Base-by-base conservation (phyloP, 108 stramenopile genomes). In the Stephanodiscus triporus region DNA sequence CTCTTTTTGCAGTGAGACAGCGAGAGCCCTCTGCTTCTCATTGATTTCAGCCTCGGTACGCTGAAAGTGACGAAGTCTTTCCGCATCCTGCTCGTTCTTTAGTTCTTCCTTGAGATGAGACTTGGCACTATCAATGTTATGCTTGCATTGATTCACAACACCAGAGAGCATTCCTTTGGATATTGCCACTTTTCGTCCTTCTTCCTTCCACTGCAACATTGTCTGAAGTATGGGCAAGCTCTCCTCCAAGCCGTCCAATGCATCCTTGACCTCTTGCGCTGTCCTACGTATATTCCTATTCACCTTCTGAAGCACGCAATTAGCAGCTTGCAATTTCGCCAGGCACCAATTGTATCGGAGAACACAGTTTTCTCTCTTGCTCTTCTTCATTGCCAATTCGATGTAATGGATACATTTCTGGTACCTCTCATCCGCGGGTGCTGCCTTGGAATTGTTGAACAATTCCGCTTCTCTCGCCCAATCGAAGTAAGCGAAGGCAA, bases 381-480 rank as follows among this genome's bases (percentile, higher is more conserved):
- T 76, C 26, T 74, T 86, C 42, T 88, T 88, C 29, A 91, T 72
- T 11, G 91, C 91, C 71, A 80, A 62, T 64, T 91, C 85, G 17
- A 94, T 75, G 68, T 89, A 77, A 71, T 90, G 78, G 63, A 91
- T 90, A 50, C 89, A 90, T 51, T 86, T 87, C 57, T 86, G 68
- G 75, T 94, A 94, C 45, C 93, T 79, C 50, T 87, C 91, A 58
- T 94, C 93, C n/a, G 93, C 93, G 2, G 93, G 93, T 3, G 93
- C 93, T 58, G 93, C 93, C 66, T 89, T 88, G 23, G 84, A 73
- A 63, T 94, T 86, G 67, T 90, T 89, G 82, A 86, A 88, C 16
- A 87, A 66, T 63, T 94, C 93, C 8, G 93, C 89, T 37, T 94
- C 91, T 42, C 92, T 80, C 8, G 95, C 95, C 95, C 95, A 95